These are phyloP conservation scores for Boletus subparvulus DNA, from an alignment of 768 basidiomycete species.

Conservation along the genomic window DNA sequence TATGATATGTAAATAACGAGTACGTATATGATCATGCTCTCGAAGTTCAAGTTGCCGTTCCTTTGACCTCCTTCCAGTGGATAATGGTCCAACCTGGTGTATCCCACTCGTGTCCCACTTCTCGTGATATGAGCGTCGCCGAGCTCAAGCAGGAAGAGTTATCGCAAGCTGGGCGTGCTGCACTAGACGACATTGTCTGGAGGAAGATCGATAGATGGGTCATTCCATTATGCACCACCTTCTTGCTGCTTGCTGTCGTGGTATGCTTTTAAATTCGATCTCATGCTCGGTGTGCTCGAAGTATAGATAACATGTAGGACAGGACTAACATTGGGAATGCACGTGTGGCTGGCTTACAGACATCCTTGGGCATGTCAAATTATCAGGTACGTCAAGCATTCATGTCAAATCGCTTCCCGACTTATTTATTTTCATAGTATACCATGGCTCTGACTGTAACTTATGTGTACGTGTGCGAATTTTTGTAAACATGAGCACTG, in stretches of 20 bases:
- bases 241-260: constrained; percentile 49
- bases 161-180: constrained; percentile 2
- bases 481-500: too few species aligned
- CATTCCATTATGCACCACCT: constrained; percentile 48
- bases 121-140: too few species aligned
- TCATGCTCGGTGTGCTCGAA: not conserved
- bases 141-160: constrained; percentile 1
- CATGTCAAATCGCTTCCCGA: not conserved
- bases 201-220: constrained; percentile 48
- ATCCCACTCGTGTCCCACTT: too few species aligned
- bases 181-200: constrained; percentile 42
- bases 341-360: constrained; percentile 57
- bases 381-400: constrained; percentile 18
- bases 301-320: constrained; percentile 25
- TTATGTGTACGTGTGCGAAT: too few species aligned
- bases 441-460: too few species aligned
- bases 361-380: constrained; percentile 37
- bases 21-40: too few species aligned
- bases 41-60: too few species aligned
- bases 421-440: too few species aligned
- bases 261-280: constrained; percentile 31
- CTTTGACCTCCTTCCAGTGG: not conserved
- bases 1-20: too few species aligned
- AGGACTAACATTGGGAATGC: constrained; percentile 57
- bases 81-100: too few species aligned